phyloP scores from a whole-genome alignment of 768 basidiomycete species.

The Termitomyces sp. region DNA sequence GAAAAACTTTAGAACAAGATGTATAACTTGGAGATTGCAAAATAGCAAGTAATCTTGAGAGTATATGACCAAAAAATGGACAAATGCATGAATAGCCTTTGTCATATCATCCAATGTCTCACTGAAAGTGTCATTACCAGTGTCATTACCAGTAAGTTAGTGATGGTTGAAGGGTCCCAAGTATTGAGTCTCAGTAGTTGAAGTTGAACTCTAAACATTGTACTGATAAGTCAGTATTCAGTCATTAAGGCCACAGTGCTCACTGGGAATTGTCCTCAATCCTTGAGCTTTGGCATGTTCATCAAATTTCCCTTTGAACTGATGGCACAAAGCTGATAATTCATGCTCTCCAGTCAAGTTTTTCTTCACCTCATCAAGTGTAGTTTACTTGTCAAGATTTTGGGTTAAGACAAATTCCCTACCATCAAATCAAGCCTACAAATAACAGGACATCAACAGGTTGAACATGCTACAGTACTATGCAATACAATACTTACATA shows the following conservation, averaged over 20 bases:
- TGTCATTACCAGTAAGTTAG: conserved; percentile 23
- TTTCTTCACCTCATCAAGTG: conserved; percentile 4
- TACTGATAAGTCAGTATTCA: not conserved
- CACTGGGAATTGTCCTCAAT: no score
- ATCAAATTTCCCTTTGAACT: conserved; percentile 20
- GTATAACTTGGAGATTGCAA: conserved; percentile 26
- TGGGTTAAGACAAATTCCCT: conserved; percentile 22
- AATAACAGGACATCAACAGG: not conserved
- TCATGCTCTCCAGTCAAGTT: conserved; percentile 17
- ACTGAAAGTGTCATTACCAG: conserved; percentile 9
- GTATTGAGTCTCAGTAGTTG: conserved; percentile 13
- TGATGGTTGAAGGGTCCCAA: no score
- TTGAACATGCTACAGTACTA: not conserved
- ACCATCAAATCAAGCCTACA: conserved; percentile 2
- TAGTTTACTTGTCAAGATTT: conserved; percentile 10
- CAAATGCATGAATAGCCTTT: no score
- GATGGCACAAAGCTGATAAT: conserved; percentile 16
- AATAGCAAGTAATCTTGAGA: conserved; percentile 18
- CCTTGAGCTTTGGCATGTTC: not conserved
- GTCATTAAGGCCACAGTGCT: no score
- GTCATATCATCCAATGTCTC: conserved; percentile 17
- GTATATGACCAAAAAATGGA: conserved; percentile 11
- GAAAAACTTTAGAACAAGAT: not conserved
- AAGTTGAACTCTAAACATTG: conserved; percentile 24
- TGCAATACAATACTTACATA: conserved; percentile 17